Evolutionary conservation across 768 basidiomycete genomes (phyloP).

Genomic region (Mycena rosella): DNA sequence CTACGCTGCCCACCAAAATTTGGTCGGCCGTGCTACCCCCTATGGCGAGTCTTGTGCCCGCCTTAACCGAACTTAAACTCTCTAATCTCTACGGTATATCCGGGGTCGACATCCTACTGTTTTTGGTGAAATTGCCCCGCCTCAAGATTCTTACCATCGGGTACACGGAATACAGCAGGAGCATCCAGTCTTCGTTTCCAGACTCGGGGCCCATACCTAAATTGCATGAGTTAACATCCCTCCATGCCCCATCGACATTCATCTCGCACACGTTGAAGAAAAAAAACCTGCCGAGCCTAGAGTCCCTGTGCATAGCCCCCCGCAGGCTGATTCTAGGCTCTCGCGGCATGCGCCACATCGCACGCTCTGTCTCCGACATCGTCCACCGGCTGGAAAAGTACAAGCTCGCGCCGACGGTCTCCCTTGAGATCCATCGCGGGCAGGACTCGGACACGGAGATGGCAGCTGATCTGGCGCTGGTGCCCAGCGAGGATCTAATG

Average conservation of each 20-base stretch:
- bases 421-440: conserved; percentile 30
- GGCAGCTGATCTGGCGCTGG: conserved; percentile 19
- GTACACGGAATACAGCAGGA: conserved; percentile 34
- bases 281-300: conserved; percentile 22
- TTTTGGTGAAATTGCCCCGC: conserved; percentile 28
- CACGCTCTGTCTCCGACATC: conserved; percentile 25
- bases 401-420: conserved; percentile 20
- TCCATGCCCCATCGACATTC: conserved; percentile 32
- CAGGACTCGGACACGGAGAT: conserved; percentile 22
- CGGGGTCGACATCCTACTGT: conserved; percentile 31
- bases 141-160: conserved; percentile 29
- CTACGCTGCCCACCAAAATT: conserved; percentile 24
- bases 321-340: conserved; percentile 28
- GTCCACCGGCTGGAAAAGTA: conserved; percentile 25
- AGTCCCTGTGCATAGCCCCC: conserved; percentile 26
- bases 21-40: conserved; percentile 31
- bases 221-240: conserved; percentile 19
- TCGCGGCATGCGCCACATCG: conserved; percentile 33
- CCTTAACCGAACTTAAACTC: conserved; percentile 25
- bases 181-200: conserved; percentile 29
- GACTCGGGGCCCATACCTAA: conserved; percentile 30
- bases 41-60: conserved; percentile 22
- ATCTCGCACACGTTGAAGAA: conserved; percentile 29
- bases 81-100: conserved; percentile 29
- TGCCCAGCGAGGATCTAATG: conserved; percentile 3